Evolutionary conservation across 768 basidiomycete species (phyloP).

Genomic region (Tricholoma sp.): DNA sequence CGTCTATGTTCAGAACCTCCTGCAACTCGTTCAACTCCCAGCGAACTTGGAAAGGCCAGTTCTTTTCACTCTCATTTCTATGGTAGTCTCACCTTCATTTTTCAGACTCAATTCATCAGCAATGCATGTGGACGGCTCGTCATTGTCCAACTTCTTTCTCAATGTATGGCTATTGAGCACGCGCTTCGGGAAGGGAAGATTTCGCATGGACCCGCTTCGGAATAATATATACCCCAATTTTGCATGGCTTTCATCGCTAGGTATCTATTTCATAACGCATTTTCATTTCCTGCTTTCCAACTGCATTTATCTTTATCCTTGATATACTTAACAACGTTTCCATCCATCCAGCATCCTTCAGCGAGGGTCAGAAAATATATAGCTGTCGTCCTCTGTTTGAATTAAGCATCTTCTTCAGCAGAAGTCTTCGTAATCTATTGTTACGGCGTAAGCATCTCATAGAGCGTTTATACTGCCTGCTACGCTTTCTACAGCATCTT

Average conservation of each 20-base stretch:
- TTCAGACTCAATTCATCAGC: constrained; percentile 57
- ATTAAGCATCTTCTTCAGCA: not conserved
- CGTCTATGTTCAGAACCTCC: constrained; percentile 60
- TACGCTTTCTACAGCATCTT: constrained; percentile 64
- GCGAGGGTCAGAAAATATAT: too few species aligned
- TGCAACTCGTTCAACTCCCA: constrained; percentile 48
- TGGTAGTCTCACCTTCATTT: constrained; percentile 3
- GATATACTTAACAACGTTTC: constrained; percentile 48
- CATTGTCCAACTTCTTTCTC: constrained; percentile 60
- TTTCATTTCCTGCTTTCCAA: constrained; percentile 9
- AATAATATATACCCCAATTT: constrained; percentile 13
- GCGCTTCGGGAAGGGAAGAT: constrained; percentile 22
- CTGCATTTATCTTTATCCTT: constrained; percentile 69
- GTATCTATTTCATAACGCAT: constrained; percentile 15
- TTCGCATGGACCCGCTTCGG: constrained; percentile 12
- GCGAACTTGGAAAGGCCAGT: constrained; percentile 55
- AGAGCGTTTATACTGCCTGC: constrained; percentile 58
- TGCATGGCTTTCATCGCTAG: constrained; percentile 12
- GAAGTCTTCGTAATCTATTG: not conserved
- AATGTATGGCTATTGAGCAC: constrained; percentile 66
- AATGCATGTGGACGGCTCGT: constrained; percentile 65
- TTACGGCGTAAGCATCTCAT: constrained; percentile 16
- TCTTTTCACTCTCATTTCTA: not conserved
- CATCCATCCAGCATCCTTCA: constrained; percentile 47
- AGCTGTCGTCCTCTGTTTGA: too few species aligned